These are phyloP conservation scores for Pseudonectria buxi DNA, from an alignment of 2,329 filamentous ascomycete species.

Conservation along the genomic window DNA sequence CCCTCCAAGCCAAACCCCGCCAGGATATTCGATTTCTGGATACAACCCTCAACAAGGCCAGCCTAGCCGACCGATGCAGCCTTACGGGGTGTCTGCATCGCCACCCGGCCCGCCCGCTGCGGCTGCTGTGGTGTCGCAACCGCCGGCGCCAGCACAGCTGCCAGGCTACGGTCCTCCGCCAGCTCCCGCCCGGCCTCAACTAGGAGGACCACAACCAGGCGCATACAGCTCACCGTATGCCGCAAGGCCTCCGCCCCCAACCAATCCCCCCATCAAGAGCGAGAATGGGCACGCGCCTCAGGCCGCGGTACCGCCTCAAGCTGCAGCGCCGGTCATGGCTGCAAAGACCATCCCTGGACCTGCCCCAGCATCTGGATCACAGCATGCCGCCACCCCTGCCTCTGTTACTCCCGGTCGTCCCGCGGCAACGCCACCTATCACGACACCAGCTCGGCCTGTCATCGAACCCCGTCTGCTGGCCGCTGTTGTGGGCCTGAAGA, in stretches of 20 bases:
- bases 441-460: slow-evolving; percentile 27
- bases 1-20: slow-evolving; percentile 26
- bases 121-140: slow-evolving; percentile 19
- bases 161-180: slow-evolving; percentile 30
- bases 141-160: slow-evolving; percentile 28
- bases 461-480: slow-evolving; percentile 38
- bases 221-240: slow-evolving; percentile 33
- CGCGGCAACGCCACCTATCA: slow-evolving; percentile 19
- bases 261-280: slow-evolving; percentile 21
- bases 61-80: slow-evolving; percentile 23
- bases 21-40: slow-evolving; percentile 28
- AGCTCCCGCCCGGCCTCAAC: slow-evolving; percentile 27
- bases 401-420: slow-evolving; percentile 16
- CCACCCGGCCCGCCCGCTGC: slow-evolving; percentile 20
- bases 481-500: slow-evolving; percentile 40
- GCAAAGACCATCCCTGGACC: slow-evolving; percentile 14
- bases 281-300: slow-evolving; percentile 21
- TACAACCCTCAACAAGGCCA: slow-evolving; percentile 26
- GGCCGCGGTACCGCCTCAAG: slow-evolving; percentile 3
- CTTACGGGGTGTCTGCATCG: slow-evolving; percentile 23
- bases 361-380: slow-evolving; percentile 8
- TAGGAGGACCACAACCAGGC: slow-evolving; percentile 25
- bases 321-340: slow-evolving; percentile 6
- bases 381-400: slow-evolving; percentile 9
- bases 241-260: slow-evolving; percentile 25